A percentile compares a stretch with the other conserved stretches of the same genome.
phyloP scores from a whole-genome alignment of 2,329 filamentous ascomycete genomes.

The Basipetospora chlamydospora region DNA sequence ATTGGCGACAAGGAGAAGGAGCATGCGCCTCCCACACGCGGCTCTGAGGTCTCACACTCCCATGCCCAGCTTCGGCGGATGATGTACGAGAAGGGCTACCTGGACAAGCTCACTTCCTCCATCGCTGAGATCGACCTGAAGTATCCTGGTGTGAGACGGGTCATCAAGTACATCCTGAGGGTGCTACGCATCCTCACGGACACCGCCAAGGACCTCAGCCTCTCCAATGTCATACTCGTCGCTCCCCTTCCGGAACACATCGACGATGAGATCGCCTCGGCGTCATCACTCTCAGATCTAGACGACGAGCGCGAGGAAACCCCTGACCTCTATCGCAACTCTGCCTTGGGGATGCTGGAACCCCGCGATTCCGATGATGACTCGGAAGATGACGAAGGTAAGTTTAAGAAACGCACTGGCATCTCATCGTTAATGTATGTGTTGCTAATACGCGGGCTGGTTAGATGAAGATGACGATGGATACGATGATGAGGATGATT shows the following conservation, averaged over 20 bases:
- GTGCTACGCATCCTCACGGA: constrained; percentile 78
- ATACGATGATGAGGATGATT: constrained; percentile 84
- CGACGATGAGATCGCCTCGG: constrained; percentile 77
- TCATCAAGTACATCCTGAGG: constrained; percentile 89
- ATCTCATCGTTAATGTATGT: too few species aligned
- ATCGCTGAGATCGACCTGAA: constrained; percentile 94
- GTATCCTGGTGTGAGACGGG: constrained; percentile 82
- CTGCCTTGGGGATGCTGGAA: constrained; percentile 87
- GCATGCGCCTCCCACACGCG: constrained; percentile 26
- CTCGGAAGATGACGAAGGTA: constrained; percentile 36
- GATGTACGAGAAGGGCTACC: constrained; percentile 98
- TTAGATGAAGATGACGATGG: constrained; percentile 69
- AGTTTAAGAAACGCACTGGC: constrained; percentile 9
- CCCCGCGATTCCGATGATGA: constrained; percentile 52
- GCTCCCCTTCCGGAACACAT: constrained; percentile 50
- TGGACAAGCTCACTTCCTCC: constrained; percentile 74
- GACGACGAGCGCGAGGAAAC: constrained; percentile 86
- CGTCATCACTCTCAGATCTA: constrained; percentile 77
- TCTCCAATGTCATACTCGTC: constrained; percentile 59
- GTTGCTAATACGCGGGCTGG: too few species aligned
- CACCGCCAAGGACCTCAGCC: constrained; percentile 74
- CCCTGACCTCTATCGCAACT: constrained; percentile 92
- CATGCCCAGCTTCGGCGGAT: constrained; percentile 77
- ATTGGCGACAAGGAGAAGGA: constrained; percentile 65
- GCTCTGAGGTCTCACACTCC: constrained; percentile 22